Conservation (phyloP, 164 flowering plant genomes). For the Nelumbo lutea region DNA sequence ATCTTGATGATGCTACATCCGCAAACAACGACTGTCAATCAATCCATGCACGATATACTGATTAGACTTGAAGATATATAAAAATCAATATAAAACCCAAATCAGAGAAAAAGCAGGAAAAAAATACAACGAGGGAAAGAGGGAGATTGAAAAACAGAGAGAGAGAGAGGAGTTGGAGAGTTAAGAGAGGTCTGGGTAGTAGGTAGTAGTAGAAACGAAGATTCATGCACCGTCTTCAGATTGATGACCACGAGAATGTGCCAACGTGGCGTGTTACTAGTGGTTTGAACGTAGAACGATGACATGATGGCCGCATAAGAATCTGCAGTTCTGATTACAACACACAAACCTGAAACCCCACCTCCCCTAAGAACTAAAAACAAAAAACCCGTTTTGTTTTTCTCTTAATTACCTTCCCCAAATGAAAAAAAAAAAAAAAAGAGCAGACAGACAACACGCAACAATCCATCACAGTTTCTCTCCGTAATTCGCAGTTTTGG, state of each 20-base stretch:
- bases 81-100: neutral
- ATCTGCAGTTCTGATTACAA: constrained; percentile 8
- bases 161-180: no score
- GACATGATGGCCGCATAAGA: constrained; percentile 10
- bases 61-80: neutral
- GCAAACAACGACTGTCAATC: constrained; percentile 35
- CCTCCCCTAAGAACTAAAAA: neutral
- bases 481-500: neutral
- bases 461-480: neutral
- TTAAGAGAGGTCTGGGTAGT: no score
- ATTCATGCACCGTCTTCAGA: constrained; percentile 1
- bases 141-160: neutral
- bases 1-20: constrained; percentile 48
- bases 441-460: neutral
- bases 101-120: neutral
- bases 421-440: neutral
- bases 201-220: neutral
- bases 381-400: neutral
- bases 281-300: constrained; percentile 16
- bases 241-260: constrained; percentile 6
- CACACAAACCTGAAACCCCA: no score
- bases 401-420: neutral
- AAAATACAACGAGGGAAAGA: neutral
- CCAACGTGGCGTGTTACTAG: constrained; percentile 13
- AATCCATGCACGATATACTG: constrained; percentile 3